A percentile compares a stretch with the other conserved stretches of the same genome.
Evolutionary conservation across 2,329 filamentous ascomycete species (phyloP).

Genomic region (Pseudogymnoascus sp.): DNA sequence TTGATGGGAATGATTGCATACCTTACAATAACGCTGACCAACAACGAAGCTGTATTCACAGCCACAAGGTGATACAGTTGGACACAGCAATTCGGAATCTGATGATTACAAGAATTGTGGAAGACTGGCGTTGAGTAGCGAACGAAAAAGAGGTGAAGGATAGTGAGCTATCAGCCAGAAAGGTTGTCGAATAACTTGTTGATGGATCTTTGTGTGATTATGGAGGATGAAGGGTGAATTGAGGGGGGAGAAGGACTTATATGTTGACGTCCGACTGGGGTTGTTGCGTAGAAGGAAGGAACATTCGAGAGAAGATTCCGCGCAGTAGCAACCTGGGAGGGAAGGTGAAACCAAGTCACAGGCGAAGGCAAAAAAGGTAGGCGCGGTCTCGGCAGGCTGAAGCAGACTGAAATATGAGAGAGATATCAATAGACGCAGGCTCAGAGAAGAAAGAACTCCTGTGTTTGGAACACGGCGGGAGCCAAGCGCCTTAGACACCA

Average conservation of each 20-base stretch:
- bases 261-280: not conserved
- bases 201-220: constrained; percentile 7
- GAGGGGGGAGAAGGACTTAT: not conserved
- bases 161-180: constrained; percentile 9
- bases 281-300: not conserved
- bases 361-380: not conserved
- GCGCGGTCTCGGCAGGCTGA: constrained; percentile 5
- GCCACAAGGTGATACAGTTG: constrained; percentile 1
- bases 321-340: not conserved
- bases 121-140: constrained; percentile 4
- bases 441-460: not conserved
- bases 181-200: constrained; percentile 5
- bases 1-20: not conserved
- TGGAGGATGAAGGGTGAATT: not conserved
- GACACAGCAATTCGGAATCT: constrained; percentile 3
- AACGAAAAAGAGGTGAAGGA: constrained; percentile 9
- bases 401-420: not conserved
- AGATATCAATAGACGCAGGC: not conserved
- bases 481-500: not conserved
- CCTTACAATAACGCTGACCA: constrained; percentile 1
- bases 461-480: not conserved
- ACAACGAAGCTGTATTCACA: not conserved
- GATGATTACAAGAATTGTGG: constrained; percentile 9
- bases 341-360: not conserved
- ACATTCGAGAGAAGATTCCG: constrained; percentile 2